Conservation (phyloP, 1,284 basidiomycete genomes). For the Pseudozyma sp. region DNA sequence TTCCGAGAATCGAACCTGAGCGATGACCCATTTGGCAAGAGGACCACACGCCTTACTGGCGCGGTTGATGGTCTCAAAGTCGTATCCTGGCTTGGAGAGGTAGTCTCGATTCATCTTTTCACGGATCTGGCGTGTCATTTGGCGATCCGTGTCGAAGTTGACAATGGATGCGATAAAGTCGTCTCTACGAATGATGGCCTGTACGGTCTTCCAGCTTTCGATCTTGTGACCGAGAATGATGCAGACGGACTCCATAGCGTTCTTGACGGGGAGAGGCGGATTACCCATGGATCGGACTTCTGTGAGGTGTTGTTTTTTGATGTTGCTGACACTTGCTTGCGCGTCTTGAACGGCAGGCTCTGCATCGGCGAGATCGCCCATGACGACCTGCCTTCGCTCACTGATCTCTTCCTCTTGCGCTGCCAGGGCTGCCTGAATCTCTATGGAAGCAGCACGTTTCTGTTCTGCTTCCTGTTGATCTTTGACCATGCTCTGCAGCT, state of each 20-base stretch:
- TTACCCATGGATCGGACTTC: constrained; percentile 99
- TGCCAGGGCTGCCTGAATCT: constrained; percentile 92
- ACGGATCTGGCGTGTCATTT: constrained; percentile 89
- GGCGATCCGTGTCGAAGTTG: constrained; percentile 91
- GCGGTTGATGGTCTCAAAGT: constrained; percentile 93
- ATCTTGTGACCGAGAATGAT: constrained; percentile 97
- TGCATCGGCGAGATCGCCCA: constrained; percentile 95
- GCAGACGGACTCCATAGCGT: constrained; percentile 99
- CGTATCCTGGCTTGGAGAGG: constrained; percentile 89
- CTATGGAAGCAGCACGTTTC: constrained; percentile 94
- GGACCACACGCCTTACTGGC: constrained; percentile 98
- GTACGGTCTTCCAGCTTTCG: constrained; percentile 96
- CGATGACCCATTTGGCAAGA: constrained; percentile 96
- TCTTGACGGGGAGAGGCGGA: constrained; percentile 95
- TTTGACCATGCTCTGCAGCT: constrained; percentile 96
- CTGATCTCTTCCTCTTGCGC: constrained; percentile 91
- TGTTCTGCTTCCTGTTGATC: constrained; percentile 99
- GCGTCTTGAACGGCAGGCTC: constrained; percentile 97
- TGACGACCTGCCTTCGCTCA: constrained; percentile 86
- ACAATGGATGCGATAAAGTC: constrained; percentile 98
- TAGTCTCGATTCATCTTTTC: constrained; percentile 95
- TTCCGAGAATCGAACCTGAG: constrained; percentile 96
- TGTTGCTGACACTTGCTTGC: constrained; percentile 93
- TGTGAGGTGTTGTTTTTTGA: constrained; percentile 95
- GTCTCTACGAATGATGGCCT: constrained; percentile 94